Evolutionary conservation across 106 monocot genomes (phyloP), one percentile per base, ranked within the genome.

Genomic region (Agapanthus africanus): DNA sequence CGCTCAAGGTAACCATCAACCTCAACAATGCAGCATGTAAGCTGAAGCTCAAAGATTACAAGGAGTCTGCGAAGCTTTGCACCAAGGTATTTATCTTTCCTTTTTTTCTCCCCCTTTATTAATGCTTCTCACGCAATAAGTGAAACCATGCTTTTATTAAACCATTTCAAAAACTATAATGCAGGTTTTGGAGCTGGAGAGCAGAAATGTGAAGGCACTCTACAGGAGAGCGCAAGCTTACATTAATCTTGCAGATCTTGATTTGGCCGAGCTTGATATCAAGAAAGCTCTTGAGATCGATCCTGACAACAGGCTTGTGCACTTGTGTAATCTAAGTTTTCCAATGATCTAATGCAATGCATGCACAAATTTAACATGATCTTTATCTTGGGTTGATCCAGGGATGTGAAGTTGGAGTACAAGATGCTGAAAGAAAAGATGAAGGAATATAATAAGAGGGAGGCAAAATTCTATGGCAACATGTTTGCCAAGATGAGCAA

Each of bases 401-500:
- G 83, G 66, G 79, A 83, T 63, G 62, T 78, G 72, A 95, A 88
- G 70, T 63, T 91, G 87, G 91, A 88, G 40, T 95, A 88, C 69
- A 95, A 67, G 71, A 80, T 60, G n/a, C 63, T 95, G 72, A 88
- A 95, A 68, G 94, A 94, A 75, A 94, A 88, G 73, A 69, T 95
- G 73, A 91, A 80, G 42, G 94, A 95, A 75, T 85, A 75, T 34
- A 95, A 95, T 68, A 94, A 90, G 79, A 95, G 76, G 40, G 83
- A 95, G 30, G 90, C 90, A 62, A 87, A 95, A 47, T 95, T 91
- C 34, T 95, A 91, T 40, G 82, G 88, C 32, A 95, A 95, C 64
- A 95, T 95, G 80, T 95, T 95, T 42, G 94, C 94, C 6, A 91
- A 80, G 46, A 69, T 95, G 85, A 83, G 73, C 79, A 91, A 90